phyloP scores from a whole-genome alignment of 2,329 filamentous ascomycete species.

The Phaeomoniella chlamydospora region DNA sequence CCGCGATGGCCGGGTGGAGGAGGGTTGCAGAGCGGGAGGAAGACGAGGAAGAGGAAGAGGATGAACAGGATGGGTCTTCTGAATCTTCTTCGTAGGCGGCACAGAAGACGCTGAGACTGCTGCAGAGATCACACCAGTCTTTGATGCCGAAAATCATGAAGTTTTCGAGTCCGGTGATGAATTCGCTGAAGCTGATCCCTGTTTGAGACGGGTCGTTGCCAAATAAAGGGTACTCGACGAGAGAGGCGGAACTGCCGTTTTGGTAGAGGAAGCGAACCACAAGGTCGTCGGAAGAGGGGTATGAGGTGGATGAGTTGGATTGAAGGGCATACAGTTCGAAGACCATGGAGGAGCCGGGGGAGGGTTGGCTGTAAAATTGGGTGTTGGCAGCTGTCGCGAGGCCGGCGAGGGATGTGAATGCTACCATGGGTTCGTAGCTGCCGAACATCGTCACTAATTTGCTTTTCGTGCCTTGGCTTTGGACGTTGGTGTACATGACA shows the following conservation, averaged over 20 bases:
- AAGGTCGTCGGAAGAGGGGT: conserved; percentile 28
- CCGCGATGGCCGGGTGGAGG: conserved; percentile 31
- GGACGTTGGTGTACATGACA: conserved; percentile 23
- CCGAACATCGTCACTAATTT: conserved; percentile 36
- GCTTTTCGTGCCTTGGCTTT: conserved; percentile 18
- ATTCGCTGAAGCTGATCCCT: conserved; percentile 35
- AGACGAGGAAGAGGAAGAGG: conserved; percentile 2
- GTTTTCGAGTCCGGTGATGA: conserved; percentile 26
- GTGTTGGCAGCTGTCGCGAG: conserved; percentile 21
- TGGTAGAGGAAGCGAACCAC: conserved; percentile 42
- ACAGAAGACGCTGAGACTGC: conserved; percentile 35
- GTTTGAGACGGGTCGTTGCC: conserved; percentile 27
- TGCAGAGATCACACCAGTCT: conserved; percentile 39
- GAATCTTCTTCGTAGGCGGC: conserved; percentile 17
- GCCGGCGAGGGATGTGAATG: conserved; percentile 30
- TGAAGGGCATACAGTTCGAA: conserved; percentile 37
- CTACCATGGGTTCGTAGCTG: conserved; percentile 32
- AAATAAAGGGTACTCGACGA: conserved; percentile 35
- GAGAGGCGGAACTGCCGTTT: conserved; percentile 34
- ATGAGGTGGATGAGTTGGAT: conserved; percentile 14
- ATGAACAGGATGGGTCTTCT: conserved; percentile 3
- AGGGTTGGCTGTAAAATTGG: conserved; percentile 34
- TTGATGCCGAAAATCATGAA: conserved; percentile 27
- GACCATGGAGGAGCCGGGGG: conserved; percentile 31
- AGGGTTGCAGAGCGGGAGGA: conserved; percentile 6